Evolutionary conservation across 2,329 filamentous ascomycete species (phyloP).

Genomic region (Venturiaceae sp.): DNA sequence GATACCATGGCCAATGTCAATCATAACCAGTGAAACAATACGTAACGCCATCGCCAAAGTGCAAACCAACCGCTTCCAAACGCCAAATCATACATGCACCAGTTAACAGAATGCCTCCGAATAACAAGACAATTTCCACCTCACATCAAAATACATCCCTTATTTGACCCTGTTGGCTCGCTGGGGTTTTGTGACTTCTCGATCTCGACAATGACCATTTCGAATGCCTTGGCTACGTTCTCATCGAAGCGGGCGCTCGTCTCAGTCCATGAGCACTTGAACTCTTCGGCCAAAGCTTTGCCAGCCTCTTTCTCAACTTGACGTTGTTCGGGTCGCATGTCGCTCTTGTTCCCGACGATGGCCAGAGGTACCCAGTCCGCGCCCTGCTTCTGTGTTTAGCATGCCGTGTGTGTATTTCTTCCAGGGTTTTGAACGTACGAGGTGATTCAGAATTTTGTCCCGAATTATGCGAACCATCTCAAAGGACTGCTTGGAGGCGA

Average conservation of each 20-base stretch:
- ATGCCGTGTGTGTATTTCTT: background rate
- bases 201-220: constrained; percentile 87
- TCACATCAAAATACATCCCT: constrained; percentile 66
- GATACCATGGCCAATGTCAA: background rate
- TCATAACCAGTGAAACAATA: background rate
- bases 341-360: constrained; percentile 94
- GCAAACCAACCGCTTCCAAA: background rate
- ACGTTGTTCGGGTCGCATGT: constrained; percentile 83
- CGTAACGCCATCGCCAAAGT: background rate
- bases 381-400: constrained; percentile 47
- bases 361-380: constrained; percentile 88
- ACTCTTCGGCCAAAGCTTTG: constrained; percentile 72
- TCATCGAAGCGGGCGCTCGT: constrained; percentile 89
- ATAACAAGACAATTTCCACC: background rate
- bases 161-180: constrained; percentile 69
- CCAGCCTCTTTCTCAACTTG: constrained; percentile 84
- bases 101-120: background rate
- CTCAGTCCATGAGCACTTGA: constrained; percentile 90
- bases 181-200: constrained; percentile 89
- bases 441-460: constrained; percentile 93
- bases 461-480: constrained; percentile 96
- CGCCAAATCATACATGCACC: background rate
- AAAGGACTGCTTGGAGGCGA: constrained; percentile 85
- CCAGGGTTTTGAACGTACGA: constrained; percentile 54
- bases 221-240: constrained; percentile 87